These are phyloP conservation scores for Blastobotrys illinoisensis DNA, from an alignment of 1,139 yeast species.

Conservation along the genomic window DNA sequence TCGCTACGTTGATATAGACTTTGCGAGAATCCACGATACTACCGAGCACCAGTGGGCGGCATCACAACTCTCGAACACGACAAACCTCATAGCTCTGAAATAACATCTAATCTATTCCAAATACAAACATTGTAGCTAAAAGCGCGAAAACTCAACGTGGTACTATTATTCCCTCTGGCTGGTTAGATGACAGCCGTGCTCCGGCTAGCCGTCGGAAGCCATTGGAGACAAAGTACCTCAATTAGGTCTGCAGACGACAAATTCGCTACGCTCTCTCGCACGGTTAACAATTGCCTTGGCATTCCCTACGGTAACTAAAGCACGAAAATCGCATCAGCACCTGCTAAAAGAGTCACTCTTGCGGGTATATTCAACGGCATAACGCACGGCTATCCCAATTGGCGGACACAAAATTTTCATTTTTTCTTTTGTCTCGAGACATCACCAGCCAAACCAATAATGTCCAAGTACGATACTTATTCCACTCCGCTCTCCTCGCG, in stretches of 20 bases:
- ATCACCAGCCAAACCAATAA: background rate
- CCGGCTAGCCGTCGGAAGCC: background rate
- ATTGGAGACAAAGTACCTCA: background rate
- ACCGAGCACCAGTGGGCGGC: no score
- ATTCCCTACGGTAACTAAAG: background rate
- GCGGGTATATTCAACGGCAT: background rate
- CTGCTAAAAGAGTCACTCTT: background rate
- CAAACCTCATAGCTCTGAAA: no score
- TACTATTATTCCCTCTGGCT: no score
- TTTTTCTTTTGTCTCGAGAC: slow-evolving; percentile 1
- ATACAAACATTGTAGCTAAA: no score
- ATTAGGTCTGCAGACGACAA: background rate
- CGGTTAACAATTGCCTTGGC: background rate
- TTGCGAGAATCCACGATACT: no score
- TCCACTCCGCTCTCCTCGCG: slow-evolving; percentile 92
- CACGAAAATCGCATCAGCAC: background rate
- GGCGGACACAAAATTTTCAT: background rate
- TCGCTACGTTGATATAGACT: no score
- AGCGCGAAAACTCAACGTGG: no score
- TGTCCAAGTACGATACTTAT: slow-evolving; percentile 41
- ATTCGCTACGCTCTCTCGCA: background rate
- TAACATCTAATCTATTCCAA: no score
- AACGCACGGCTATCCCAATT: background rate
- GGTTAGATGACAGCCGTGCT: background rate
- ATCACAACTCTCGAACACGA: no score